phyloP scores from a whole-genome alignment of 306 rosid species.

The Cucumis melo region DNA sequence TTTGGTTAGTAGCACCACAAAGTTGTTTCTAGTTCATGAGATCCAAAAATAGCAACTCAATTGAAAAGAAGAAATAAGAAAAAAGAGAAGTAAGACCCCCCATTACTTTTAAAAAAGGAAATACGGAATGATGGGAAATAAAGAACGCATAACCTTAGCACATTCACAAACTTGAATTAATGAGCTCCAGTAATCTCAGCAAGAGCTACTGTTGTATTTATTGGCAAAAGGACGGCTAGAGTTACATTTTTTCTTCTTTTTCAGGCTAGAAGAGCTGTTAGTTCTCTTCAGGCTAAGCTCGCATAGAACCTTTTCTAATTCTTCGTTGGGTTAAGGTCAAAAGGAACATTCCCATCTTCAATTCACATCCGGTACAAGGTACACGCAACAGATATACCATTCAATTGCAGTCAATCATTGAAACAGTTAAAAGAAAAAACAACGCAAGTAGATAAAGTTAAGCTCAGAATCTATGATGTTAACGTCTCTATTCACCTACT shows the following conservation, averaged over 20 bases:
- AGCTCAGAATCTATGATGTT: background rate
- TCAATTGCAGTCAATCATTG: background rate
- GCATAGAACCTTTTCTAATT: background rate
- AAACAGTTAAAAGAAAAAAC: background rate
- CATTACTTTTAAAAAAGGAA: background rate
- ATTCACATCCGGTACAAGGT: background rate
- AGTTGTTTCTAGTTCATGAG: background rate
- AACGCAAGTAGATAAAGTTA: background rate
- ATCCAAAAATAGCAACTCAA: background rate
- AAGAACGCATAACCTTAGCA: background rate
- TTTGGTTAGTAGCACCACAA: background rate
- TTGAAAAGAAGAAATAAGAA: background rate
- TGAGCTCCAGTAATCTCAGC: background rate
- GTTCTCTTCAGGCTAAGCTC: background rate
- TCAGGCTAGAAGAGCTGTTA: background rate
- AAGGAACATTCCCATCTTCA: background rate
- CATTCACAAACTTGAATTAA: background rate
- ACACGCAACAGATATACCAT: background rate
- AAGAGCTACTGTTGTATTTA: background rate
- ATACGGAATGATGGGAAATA: background rate
- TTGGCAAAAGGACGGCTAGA: background rate
- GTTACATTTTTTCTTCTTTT: background rate
- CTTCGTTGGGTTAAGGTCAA: background rate
- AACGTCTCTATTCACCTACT: background rate
- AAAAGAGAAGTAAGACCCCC: background rate